A percentile compares a stretch with the other conserved stretches of the same genome.
Conservation (phyloP, 2,329 filamentous ascomycete genomes). For the Nemania sp. region DNA sequence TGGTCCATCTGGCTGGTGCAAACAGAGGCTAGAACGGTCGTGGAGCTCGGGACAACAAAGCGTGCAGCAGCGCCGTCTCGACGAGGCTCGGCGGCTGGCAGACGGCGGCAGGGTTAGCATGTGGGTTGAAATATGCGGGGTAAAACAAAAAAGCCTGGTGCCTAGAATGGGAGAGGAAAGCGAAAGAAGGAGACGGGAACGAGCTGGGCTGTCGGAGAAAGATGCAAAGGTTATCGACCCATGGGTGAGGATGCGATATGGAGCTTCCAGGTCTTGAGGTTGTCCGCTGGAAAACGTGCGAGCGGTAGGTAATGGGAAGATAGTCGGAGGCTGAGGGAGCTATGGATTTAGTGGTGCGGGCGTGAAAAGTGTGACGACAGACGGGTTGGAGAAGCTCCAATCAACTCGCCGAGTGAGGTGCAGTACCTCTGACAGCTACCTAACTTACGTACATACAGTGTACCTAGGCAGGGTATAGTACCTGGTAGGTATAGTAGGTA, state of each 20-base stretch:
- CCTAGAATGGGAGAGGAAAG: too few relatives aligned
- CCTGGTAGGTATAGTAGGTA: too few relatives aligned
- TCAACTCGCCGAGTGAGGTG: not conserved
- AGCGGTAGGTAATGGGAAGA: constrained; percentile 5
- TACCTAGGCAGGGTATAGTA: not conserved
- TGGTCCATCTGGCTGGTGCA: constrained; percentile 58
- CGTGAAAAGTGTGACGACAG: constrained; percentile 20
- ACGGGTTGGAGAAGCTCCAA: constrained; percentile 21
- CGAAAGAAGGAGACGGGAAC: constrained; percentile 18
- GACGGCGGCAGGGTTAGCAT: constrained; percentile 58
- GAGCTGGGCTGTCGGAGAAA: constrained; percentile 26
- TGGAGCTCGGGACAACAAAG: constrained; percentile 51
- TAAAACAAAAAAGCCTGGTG: constrained; percentile 22
- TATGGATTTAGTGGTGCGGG: constrained; percentile 11
- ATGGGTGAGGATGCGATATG: constrained; percentile 19
- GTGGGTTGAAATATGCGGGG: constrained; percentile 46
- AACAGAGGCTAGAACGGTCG: constrained; percentile 44
- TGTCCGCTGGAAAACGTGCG: constrained; percentile 16
- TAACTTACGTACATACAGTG: not conserved
- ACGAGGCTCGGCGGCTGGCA: constrained; percentile 55
- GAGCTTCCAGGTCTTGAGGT: constrained; percentile 7
- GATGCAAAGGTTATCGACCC: constrained; percentile 28
- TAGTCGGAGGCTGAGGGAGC: constrained; percentile 6
- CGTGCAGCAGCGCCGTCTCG: constrained; percentile 49
- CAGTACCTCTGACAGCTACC: not conserved